Evolutionary conservation across 345 rosid genomes (phyloP).

Genomic region (Brassica juncea): DNA sequence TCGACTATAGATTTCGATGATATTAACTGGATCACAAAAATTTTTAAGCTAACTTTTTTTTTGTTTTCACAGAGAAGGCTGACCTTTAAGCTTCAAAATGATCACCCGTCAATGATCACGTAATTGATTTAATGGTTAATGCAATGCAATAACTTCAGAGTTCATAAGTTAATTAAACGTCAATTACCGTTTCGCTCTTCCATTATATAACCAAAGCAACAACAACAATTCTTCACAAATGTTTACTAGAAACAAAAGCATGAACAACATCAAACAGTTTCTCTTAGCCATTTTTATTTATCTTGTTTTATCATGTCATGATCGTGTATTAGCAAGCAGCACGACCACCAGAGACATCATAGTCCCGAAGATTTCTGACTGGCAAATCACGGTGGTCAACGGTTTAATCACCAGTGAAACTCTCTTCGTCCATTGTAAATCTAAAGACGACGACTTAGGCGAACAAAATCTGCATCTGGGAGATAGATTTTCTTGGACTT

Average conservation of each 20-base stretch:
- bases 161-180: neutral
- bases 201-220: constrained; percentile 22
- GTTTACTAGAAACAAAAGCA: constrained; percentile 2
- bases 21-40: neutral
- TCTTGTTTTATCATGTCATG: constrained; percentile 5
- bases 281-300: neutral
- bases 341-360: constrained; percentile 4
- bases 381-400: constrained; percentile 35
- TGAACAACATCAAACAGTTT: constrained; percentile 21
- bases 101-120: neutral
- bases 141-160: constrained; percentile 23
- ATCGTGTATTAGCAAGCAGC: neutral
- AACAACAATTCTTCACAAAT: neutral
- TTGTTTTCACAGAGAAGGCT: neutral
- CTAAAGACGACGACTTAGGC: constrained; percentile 45
- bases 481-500: constrained; percentile 33
- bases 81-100: constrained; percentile 24
- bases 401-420: constrained; percentile 11
- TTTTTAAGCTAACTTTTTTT: neutral
- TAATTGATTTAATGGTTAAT: constrained; percentile 12
- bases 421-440: constrained; percentile 40
- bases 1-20: neutral
- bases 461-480: neutral
- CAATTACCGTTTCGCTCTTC: constrained; percentile 14
- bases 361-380: constrained; percentile 20